phyloP scores from a whole-genome alignment of 768 basidiomycete species.

The Pholiota microspora region DNA sequence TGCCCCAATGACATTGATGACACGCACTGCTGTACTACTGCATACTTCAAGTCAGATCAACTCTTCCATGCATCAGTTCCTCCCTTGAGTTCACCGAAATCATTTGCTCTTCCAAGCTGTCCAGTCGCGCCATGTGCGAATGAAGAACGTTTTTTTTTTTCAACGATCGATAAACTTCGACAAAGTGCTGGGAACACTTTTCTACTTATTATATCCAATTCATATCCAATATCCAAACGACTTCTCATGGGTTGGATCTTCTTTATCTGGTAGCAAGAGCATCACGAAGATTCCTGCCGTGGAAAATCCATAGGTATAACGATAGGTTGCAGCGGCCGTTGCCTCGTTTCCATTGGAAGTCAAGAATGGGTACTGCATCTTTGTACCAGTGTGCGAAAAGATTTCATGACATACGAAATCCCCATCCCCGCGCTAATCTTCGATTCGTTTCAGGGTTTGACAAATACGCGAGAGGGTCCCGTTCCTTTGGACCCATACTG shows the following conservation, averaged over 20 bases:
- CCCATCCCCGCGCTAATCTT: not conserved
- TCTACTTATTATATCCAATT: not conserved
- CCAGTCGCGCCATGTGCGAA: too few species aligned
- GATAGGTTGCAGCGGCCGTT: not conserved
- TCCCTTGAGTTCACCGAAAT: not conserved
- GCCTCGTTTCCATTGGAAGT: not conserved
- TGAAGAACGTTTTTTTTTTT: too few species aligned
- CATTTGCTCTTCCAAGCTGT: not conserved
- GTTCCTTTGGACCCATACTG: constrained; percentile 16
- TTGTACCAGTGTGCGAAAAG: not conserved
- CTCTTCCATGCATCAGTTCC: not conserved
- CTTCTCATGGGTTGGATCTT: constrained; percentile 3
- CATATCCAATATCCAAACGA: not conserved
- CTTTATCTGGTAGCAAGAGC: constrained; percentile 13
- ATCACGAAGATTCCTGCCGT: constrained; percentile 8
- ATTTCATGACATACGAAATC: not conserved
- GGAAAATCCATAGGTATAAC: not conserved
- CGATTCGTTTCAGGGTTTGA: constrained; percentile 20
- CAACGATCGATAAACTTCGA: too few species aligned
- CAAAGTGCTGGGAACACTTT: not conserved
- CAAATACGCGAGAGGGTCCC: constrained; percentile 15
- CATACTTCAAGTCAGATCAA: not conserved
- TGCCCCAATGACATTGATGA: not conserved
- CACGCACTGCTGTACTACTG: not conserved
- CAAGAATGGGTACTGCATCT: not conserved